Percentiles rank a stretch among this genome's conserved stretches.
These are phyloP conservation scores for Epichloe hybrida DNA, from an alignment of 2,329 filamentous ascomycete genomes.

Conservation along the genomic window DNA sequence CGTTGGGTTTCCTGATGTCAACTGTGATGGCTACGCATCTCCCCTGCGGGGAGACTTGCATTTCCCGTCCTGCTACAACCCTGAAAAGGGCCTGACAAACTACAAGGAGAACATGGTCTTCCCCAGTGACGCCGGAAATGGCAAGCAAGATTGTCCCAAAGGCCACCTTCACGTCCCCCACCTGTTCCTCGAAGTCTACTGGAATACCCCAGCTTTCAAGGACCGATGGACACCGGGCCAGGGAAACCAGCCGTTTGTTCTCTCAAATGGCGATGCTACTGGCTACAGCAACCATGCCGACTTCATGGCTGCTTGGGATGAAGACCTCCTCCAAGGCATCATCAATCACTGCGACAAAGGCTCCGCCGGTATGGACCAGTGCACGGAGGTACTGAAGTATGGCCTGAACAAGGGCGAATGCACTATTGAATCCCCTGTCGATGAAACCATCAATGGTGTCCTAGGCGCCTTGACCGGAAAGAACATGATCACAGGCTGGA, in stretches of 20 bases:
- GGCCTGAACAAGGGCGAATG: constrained; percentile 39
- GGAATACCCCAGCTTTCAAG: constrained; percentile 40
- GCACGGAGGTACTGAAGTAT: constrained; percentile 31
- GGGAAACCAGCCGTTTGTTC: constrained; percentile 50
- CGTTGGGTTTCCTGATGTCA: constrained; percentile 54
- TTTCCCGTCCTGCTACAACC: constrained; percentile 65
- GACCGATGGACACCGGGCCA: constrained; percentile 40
- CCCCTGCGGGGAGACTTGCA: constrained; percentile 53
- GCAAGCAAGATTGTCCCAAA: constrained; percentile 39
- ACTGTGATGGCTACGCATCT: constrained; percentile 50
- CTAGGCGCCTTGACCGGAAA: constrained; percentile 39
- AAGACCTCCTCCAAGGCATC: constrained; percentile 48
- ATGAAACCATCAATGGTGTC: constrained; percentile 30
- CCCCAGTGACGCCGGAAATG: constrained; percentile 33
- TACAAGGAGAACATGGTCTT: constrained; percentile 54
- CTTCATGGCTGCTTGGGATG: constrained; percentile 63
- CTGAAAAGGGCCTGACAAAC: constrained; percentile 42
- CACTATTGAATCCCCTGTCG: constrained; percentile 32
- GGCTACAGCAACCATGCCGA: constrained; percentile 60
- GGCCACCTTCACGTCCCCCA: constrained; percentile 43
- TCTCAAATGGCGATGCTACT: constrained; percentile 55
- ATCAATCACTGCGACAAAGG: constrained; percentile 53
- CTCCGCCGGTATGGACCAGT: constrained; percentile 46
- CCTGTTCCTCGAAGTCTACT: constrained; percentile 47
- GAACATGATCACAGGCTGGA: constrained; percentile 40